A percentile compares a stretch with the other conserved stretches of the same genome.
phyloP scores from a whole-genome alignment of 192 early-diverging fungal species.

The Gigaspora rosea region DNA sequence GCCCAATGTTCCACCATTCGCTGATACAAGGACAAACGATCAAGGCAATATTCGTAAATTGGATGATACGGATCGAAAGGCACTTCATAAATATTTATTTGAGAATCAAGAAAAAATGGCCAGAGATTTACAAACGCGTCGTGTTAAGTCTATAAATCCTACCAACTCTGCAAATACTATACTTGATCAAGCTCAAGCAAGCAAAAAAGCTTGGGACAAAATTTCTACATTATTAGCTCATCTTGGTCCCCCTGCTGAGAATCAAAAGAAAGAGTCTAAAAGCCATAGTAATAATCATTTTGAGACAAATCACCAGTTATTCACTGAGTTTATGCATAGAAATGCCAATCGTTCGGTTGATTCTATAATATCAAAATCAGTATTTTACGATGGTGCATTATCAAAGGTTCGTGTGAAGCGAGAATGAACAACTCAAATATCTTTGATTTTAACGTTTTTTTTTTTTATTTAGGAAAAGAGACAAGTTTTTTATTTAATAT shows the following conservation, averaged over 20 bases:
- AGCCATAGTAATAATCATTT: conserved; percentile 46
- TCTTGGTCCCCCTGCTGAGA: conserved; percentile 83
- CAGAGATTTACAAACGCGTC: conserved; percentile 58
- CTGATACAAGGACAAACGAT: background rate
- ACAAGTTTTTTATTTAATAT: conserved; percentile 85
- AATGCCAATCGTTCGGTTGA: conserved; percentile 68
- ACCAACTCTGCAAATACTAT: background rate
- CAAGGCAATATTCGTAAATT: conserved; percentile 39
- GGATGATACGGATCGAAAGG: conserved; percentile 43
- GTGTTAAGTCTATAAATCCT: conserved; percentile 44
- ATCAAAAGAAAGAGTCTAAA: conserved; percentile 50
- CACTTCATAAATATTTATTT: conserved; percentile 64
- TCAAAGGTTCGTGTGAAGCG: conserved; percentile 58
- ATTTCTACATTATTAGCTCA: conserved; percentile 84
- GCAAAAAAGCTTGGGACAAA: conserved; percentile 74
- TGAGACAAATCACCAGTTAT: conserved; percentile 51
- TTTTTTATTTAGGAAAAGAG: conserved; percentile 50
- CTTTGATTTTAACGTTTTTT: background rate
- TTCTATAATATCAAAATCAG: conserved; percentile 64
- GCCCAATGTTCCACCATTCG: background rate
- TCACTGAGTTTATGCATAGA: conserved; percentile 71
- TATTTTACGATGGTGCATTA: conserved; percentile 81
- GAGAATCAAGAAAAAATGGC: conserved; percentile 72
- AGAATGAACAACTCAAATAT: background rate
- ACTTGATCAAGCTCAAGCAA: conserved; percentile 38